Percentiles rank a stretch among this genome's conserved stretches.
These are phyloP conservation scores for Leccinellum luteum DNA, from an alignment of 768 basidiomycete genomes.

Conservation along the genomic window DNA sequence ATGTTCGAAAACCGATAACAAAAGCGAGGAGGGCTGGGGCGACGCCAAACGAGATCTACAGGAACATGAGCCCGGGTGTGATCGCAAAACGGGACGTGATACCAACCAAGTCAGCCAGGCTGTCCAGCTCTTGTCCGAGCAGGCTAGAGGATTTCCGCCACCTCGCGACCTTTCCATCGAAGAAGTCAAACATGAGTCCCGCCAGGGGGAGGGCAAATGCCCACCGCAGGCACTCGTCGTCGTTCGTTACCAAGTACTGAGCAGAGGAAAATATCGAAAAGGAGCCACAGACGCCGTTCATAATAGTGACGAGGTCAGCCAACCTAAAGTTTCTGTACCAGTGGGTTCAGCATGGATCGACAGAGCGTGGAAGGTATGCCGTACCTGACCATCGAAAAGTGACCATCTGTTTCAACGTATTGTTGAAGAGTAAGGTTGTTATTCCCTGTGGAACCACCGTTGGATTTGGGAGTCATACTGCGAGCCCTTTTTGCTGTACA, in stretches of 20 bases:
- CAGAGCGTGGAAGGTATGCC: conserved; percentile 4
- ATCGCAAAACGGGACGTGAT: background rate
- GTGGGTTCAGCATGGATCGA: conserved; percentile 17
- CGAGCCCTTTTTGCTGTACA: conserved; percentile 20
- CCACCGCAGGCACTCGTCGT: conserved; percentile 77
- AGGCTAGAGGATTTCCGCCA: conserved; percentile 96
- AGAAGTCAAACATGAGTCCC: conserved; percentile 95
- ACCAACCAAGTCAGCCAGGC: conserved; percentile 86
- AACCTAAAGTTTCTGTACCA: conserved; percentile 86
- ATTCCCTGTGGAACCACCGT: conserved; percentile 12
- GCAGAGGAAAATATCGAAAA: conserved; percentile 94
- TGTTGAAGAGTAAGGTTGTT: conserved; percentile 57
- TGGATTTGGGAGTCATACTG: conserved; percentile 29
- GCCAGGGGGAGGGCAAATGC: conserved; percentile 89
- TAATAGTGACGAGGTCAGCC: conserved; percentile 96
- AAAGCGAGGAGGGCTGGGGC: conserved; percentile 94
- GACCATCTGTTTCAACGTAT: conserved; percentile 87
- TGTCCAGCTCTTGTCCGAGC: conserved; percentile 97
- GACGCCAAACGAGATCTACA: conserved; percentile 94
- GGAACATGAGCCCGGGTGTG: conserved; percentile 3
- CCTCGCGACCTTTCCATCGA: conserved; percentile 96
- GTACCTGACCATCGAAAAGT: conserved; percentile 96
- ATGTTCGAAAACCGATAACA: conserved; percentile 84
- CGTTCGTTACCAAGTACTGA: conserved; percentile 78
- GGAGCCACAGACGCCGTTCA: conserved; percentile 98